These are phyloP conservation scores for Fusarium piperis DNA, from an alignment of 2,329 filamentous ascomycete species.

Conservation along the genomic window DNA sequence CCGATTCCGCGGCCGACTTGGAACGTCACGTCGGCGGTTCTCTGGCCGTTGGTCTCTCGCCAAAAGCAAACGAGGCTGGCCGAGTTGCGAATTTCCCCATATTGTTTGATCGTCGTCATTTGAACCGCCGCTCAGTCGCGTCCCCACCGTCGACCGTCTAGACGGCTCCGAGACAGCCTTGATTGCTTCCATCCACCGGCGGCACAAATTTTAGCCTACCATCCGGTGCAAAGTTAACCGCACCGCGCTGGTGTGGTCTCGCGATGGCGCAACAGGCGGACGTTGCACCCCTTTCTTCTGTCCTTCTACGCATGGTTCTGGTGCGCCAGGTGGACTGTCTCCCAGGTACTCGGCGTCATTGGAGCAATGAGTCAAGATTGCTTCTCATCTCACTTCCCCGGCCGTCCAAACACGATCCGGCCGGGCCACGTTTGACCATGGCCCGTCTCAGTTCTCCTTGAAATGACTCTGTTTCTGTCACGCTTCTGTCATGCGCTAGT, in stretches of 20 bases:
- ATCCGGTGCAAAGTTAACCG: slow-evolving; percentile 24
- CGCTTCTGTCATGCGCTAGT: slow-evolving; percentile 22
- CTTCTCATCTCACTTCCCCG: slow-evolving; percentile 22
- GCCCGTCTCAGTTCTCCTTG: background rate
- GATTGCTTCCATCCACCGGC: slow-evolving; percentile 25
- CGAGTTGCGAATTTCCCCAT: slow-evolving; percentile 17
- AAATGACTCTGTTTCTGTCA: slow-evolving; percentile 11
- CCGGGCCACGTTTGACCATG: slow-evolving; percentile 9
- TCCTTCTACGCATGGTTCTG: slow-evolving; percentile 26
- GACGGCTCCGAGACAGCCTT: slow-evolving; percentile 29
- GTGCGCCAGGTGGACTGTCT: slow-evolving; percentile 15
- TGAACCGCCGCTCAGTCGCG: slow-evolving; percentile 7
- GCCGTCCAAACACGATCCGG: slow-evolving; percentile 15
- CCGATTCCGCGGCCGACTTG: background rate
- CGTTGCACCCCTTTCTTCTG: slow-evolving; percentile 35
- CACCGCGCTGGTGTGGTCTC: slow-evolving; percentile 24
- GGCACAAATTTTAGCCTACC: slow-evolving; percentile 31
- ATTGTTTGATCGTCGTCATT: slow-evolving; percentile 31
- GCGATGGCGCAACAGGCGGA: slow-evolving; percentile 28
- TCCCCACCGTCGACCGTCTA: slow-evolving; percentile 28
- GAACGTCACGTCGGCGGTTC: background rate
- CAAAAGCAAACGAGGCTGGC: slow-evolving; percentile 16
- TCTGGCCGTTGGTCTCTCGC: slow-evolving; percentile 2
- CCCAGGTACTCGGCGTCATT: slow-evolving; percentile 22
- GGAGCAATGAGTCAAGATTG: slow-evolving; percentile 16